A percentile compares a stretch with the other conserved stretches of the same genome.
Evolutionary conservation across 805 yeast species (phyloP).

Genomic region (Pichia thaimueangensis): DNA sequence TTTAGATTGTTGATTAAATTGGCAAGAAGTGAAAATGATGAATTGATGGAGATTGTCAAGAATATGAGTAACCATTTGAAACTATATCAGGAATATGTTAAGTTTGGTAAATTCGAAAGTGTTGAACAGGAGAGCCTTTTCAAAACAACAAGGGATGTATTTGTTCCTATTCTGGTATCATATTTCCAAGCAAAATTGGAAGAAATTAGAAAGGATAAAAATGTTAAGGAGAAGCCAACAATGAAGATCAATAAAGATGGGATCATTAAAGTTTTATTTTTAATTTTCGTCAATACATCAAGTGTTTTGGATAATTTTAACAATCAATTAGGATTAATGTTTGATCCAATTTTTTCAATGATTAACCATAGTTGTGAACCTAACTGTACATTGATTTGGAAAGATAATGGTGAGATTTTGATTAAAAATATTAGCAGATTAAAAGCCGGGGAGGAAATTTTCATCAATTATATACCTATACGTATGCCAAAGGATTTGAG

Average conservation of each 20-base stretch:
- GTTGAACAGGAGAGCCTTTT: slow-evolving; percentile 14
- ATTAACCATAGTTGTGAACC: slow-evolving; percentile 39
- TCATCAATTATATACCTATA: slow-evolving; percentile 28
- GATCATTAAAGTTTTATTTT: slow-evolving; percentile 14
- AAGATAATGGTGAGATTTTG: slow-evolving; percentile 13
- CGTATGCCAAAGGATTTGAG: slow-evolving; percentile 28
- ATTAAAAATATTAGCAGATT: slow-evolving; percentile 22
- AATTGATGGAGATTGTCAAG: background rate
- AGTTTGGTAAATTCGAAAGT: background rate
- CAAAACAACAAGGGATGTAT: slow-evolving; percentile 13
- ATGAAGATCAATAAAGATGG: slow-evolving; percentile 15
- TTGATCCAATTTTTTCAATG: slow-evolving; percentile 33
- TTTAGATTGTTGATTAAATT: slow-evolving; percentile 6
- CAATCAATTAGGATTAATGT: slow-evolving; percentile 29
- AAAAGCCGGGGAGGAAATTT: slow-evolving; percentile 23
- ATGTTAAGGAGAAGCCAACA: background rate
- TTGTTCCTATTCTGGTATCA: slow-evolving; percentile 11
- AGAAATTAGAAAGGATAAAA: background rate
- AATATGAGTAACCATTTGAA: slow-evolving; percentile 22
- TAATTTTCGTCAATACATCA: slow-evolving; percentile 28
- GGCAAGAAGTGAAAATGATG: background rate
- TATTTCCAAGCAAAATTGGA: background rate
- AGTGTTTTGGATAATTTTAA: slow-evolving; percentile 22
- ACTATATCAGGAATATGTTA: slow-evolving; percentile 7
- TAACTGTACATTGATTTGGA: slow-evolving; percentile 25